phyloP scores from a whole-genome alignment of 1,284 basidiomycete species.

The Tilletia walkeri region DNA sequence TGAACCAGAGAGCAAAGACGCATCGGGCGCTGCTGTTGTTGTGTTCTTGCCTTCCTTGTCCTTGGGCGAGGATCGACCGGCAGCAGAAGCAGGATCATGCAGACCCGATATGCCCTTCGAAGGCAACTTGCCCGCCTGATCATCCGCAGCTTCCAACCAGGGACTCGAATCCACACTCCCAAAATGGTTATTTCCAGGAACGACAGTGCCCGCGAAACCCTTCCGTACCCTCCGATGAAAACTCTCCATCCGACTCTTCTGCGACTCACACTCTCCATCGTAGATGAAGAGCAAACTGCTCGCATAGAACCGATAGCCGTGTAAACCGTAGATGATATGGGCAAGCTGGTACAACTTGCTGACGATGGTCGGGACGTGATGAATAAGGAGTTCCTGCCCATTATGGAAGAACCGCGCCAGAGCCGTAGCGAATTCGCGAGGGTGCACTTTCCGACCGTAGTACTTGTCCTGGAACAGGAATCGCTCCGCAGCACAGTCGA shows the following conservation, averaged over 20 bases:
- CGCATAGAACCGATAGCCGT: conserved; percentile 95
- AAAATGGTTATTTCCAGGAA: conserved; percentile 17
- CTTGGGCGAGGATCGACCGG: background rate
- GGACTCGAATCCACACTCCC: conserved; percentile 34
- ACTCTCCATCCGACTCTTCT: conserved; percentile 61
- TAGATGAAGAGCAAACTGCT: conserved; percentile 96
- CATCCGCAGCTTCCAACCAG: conserved; percentile 26
- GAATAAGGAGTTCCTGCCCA: conserved; percentile 76
- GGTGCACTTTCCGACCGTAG: conserved; percentile 81
- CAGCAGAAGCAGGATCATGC: background rate
- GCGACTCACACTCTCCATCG: conserved; percentile 85
- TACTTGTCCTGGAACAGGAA: conserved; percentile 97
- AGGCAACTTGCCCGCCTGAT: conserved; percentile 4
- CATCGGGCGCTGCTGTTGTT: background rate
- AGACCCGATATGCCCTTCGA: background rate
- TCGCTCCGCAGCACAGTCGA: conserved; percentile 60
- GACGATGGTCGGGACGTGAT: conserved; percentile 87
- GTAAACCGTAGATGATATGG: conserved; percentile 78
- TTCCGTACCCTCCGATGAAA: conserved; percentile 37
- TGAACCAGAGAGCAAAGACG: background rate
- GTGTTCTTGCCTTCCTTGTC: no score
- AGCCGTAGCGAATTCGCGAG: conserved; percentile 78
- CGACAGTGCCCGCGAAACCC: conserved; percentile 30
- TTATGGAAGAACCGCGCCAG: conserved; percentile 81
- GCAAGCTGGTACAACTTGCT: conserved; percentile 93